Evolutionary conservation across 2,329 filamentous ascomycete genomes (phyloP).

Genomic region (Aspergillus unguis): DNA sequence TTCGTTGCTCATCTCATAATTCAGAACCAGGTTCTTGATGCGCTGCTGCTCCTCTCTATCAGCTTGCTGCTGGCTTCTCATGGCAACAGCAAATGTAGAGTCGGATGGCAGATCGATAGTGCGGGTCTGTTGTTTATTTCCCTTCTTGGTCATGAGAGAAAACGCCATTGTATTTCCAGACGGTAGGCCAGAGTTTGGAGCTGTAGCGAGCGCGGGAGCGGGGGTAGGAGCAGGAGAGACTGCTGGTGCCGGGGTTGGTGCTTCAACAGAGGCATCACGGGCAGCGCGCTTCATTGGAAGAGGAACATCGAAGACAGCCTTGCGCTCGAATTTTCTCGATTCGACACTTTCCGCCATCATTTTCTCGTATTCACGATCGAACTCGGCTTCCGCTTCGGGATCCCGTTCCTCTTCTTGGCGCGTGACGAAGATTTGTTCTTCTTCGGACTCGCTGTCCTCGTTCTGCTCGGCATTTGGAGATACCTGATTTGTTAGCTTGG

Average conservation of each 20-base stretch:
- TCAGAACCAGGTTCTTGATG: conserved; percentile 96
- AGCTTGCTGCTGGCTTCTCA: conserved; percentile 92
- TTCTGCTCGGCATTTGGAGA: conserved; percentile 48
- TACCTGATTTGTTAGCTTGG: conserved; percentile 29
- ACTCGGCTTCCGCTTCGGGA: conserved; percentile 92
- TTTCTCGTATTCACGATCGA: conserved; percentile 95
- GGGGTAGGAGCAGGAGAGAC: not conserved
- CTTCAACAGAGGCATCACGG: conserved; percentile 55
- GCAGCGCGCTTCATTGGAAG: conserved; percentile 75
- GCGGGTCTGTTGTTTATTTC: conserved; percentile 88
- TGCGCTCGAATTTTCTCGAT: conserved; percentile 92
- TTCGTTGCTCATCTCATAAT: conserved; percentile 86
- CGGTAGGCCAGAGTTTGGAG: conserved; percentile 28
- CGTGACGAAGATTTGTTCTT: conserved; percentile 89
- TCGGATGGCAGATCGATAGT: conserved; percentile 83
- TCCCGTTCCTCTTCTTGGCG: conserved; percentile 86
- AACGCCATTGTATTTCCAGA: conserved; percentile 80
- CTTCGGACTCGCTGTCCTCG: conserved; percentile 59
- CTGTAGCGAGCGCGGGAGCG: conserved; percentile 23
- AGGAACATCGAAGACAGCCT: conserved; percentile 92
- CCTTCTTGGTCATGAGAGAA: conserved; percentile 89
- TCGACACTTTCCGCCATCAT: conserved; percentile 98
- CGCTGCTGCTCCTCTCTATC: conserved; percentile 95
- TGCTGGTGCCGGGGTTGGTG: not conserved
- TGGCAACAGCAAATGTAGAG: conserved; percentile 90